These are phyloP conservation scores for Melocanna baccifera DNA, from an alignment of 176 grass and related monocot genomes.

Conservation along the genomic window DNA sequence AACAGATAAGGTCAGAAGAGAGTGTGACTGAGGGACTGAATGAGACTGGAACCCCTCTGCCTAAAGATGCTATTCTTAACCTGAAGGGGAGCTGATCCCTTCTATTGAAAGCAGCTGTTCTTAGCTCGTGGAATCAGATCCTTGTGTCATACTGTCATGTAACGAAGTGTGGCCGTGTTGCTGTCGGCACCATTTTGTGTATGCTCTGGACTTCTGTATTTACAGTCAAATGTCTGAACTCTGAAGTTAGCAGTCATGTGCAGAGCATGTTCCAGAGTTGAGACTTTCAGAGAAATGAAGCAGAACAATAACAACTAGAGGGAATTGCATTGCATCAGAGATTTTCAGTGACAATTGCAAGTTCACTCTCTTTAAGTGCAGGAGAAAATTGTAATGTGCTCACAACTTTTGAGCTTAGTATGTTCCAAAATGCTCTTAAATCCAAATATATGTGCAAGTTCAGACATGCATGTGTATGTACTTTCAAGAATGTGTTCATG, in stretches of 20 bases:
- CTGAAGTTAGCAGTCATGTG: background rate
- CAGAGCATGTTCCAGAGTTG: background rate
- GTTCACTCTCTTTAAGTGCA: background rate
- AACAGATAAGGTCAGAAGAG: conserved; percentile 30
- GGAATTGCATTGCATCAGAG: background rate
- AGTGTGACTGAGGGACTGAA: background rate
- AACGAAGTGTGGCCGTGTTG: conserved; percentile 7
- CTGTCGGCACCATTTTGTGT: conserved; percentile 12
- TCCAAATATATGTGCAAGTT: background rate
- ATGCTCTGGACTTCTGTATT: background rate
- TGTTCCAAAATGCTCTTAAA: background rate
- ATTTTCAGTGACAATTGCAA: background rate
- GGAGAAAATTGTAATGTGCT: background rate
- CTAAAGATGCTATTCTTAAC: conserved; percentile 37
- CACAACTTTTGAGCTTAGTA: background rate
- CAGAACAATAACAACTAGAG: background rate
- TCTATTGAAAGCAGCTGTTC: background rate
- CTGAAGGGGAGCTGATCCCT: conserved; percentile 5
- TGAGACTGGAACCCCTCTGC: conserved; percentile 21
- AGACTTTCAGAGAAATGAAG: conserved; percentile 10
- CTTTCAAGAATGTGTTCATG: background rate
- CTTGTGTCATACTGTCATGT: conserved; percentile 8
- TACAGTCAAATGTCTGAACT: background rate
- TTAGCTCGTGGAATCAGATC: conserved; percentile 31
- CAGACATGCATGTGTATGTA: background rate